These are phyloP conservation scores for Fusarium incarnatum DNA, from an alignment of 2,329 filamentous ascomycete genomes.

Conservation along the genomic window DNA sequence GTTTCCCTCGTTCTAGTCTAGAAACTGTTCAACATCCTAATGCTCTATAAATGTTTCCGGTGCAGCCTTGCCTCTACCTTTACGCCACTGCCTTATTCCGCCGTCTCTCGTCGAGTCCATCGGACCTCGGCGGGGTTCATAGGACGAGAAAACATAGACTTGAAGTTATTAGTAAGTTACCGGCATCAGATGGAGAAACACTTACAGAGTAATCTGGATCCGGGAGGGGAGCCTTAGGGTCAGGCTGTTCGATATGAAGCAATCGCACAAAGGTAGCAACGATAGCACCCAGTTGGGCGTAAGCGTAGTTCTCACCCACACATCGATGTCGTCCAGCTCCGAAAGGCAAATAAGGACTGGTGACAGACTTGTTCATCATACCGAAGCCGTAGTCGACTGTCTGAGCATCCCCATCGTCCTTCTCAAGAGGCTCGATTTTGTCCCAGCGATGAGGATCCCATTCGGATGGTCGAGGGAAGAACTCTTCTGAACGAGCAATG, in stretches of 20 bases:
- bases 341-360: conserved; percentile 91
- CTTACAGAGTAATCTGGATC: conserved; percentile 70
- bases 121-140: conserved; percentile 39
- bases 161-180: background rate
- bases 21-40: no score
- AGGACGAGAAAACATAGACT: conserved; percentile 44
- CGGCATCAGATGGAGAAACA: fast-evolving
- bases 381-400: conserved; percentile 96
- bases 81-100: background rate
- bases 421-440: conserved; percentile 52
- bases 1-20: no score
- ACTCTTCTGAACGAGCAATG: conserved; percentile 74
- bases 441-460: conserved; percentile 97
- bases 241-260: conserved; percentile 71
- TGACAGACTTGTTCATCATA: conserved; percentile 87
- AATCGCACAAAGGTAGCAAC: conserved; percentile 77
- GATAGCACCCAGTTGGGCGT: conserved; percentile 89
- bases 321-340: conserved; percentile 94
- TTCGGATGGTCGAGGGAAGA: conserved; percentile 81
- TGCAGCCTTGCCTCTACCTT: background rate
- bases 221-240: conserved; percentile 71
- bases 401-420: conserved; percentile 70
- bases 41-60: no score
- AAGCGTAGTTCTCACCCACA: conserved; percentile 96
- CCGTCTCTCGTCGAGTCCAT: conserved; percentile 27